phyloP scores from a whole-genome alignment of 2,329 filamentous ascomycete genomes.

The Nakataea oryzae region DNA sequence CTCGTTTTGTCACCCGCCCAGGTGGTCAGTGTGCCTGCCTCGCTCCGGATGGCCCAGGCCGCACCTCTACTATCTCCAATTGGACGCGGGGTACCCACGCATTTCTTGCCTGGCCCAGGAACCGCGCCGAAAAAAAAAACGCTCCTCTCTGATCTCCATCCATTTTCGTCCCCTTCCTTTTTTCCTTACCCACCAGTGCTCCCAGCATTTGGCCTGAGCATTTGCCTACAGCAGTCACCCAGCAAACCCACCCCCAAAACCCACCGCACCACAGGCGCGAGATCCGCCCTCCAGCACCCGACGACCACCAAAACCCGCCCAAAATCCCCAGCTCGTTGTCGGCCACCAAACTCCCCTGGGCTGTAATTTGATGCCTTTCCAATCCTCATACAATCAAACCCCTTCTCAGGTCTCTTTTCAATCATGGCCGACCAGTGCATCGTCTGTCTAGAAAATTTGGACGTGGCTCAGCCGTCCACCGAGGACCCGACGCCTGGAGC shows the following conservation, averaged over 20 bases:
- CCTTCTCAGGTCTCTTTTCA: conserved; percentile 12
- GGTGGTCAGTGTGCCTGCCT: neutral
- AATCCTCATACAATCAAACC: neutral
- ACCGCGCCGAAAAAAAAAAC: neutral
- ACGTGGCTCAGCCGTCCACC: conserved; percentile 6
- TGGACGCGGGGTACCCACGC: neutral
- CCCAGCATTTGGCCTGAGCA: neutral
- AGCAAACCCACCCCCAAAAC: neutral
- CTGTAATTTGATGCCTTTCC: neutral
- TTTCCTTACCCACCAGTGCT: neutral
- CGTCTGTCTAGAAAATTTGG: conserved; percentile 55
- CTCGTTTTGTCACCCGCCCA: neutral
- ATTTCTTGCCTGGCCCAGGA: neutral
- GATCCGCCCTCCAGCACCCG: neutral
- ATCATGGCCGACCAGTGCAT: conserved; percentile 56
- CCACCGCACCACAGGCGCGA: neutral
- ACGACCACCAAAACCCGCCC: neutral
- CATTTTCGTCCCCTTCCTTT: conserved; percentile 1
- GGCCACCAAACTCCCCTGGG: neutral
- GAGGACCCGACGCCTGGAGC: conserved; percentile 9
- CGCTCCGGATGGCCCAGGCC: neutral
- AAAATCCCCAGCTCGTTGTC: neutral
- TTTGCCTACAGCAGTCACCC: neutral
- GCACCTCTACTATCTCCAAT: neutral
- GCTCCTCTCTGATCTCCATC: neutral